These are phyloP conservation scores for Salvia rosmarinus DNA, from an alignment of 257 asterid genomes.

Conservation along the genomic window DNA sequence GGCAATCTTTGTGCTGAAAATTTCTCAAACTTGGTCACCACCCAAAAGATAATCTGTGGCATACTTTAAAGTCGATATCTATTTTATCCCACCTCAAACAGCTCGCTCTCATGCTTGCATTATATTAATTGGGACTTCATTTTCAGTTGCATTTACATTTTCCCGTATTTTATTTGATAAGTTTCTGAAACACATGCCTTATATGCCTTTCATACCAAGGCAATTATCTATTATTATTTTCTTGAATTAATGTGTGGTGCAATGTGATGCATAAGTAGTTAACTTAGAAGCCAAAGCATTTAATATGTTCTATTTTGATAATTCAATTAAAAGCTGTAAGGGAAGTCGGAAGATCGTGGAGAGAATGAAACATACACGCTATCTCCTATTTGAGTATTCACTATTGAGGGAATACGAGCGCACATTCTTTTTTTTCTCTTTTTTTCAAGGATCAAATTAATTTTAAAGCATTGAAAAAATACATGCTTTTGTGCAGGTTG, in stretches of 20 bases:
- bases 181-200: slow-evolving; percentile 8
- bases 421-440: not conserved
- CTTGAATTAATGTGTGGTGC: not conserved
- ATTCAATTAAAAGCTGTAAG: not conserved
- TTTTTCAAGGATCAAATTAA: not conserved
- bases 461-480: slow-evolving; percentile 25
- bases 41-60: too few relatives aligned
- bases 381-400: not conserved
- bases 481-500: slow-evolving; percentile 64
- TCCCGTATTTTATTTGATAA: not conserved
- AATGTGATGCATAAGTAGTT: not conserved
- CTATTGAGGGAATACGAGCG: not conserved
- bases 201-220: not conserved
- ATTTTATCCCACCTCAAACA: not conserved
- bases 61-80: not conserved
- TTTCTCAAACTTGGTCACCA: too few relatives aligned
- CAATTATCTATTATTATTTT: not conserved
- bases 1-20: too few relatives aligned
- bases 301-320: not conserved
- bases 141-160: not conserved
- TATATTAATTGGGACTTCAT: not conserved
- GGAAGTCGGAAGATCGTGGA: not conserved
- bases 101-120: not conserved
- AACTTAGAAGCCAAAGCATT: not conserved
- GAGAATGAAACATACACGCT: not conserved